Base-by-base conservation (phyloP, 1,139 yeast genomes). In the Debaryomyces subglobosus region DNA sequence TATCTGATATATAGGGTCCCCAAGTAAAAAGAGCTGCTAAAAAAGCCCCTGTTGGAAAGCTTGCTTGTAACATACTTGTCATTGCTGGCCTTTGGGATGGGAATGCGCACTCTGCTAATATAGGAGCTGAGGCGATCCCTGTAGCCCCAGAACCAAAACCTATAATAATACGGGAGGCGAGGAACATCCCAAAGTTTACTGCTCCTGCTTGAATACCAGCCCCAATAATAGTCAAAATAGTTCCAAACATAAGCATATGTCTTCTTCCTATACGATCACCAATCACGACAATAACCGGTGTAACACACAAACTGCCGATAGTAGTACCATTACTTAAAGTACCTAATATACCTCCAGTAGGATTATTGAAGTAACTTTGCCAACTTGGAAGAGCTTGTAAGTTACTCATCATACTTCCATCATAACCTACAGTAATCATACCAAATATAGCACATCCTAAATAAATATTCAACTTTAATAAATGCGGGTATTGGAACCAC, bases 191-290 rank as follows among this genome's bases (percentile, higher is more conserved):
- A 45, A 67, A 68, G 27, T 63, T 63, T 39, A 54, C 55, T 40
- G 77, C 66, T 49, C 64, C 55, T 9, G 71, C 67, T 54, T 76
- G 80, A 29, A 78, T 56, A 16, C 69, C 56, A 12, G 78, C 68
- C 40, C 81, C 82, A 25, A 72, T 45, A 38, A 76, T 47, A 4
- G 16, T 13, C 15, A 37, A 21, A 7, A n/a, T 21, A 21, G 9
- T 21, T 2, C 39, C 39, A 20, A 20, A 21, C 10, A 37, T 21
- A 37, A 37, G 20, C 20, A 18, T 18, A 4, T 18, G 20, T 18
- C 20, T 36, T 36, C 39, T 36, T 3, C 39, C 39, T 16, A 36
- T 16, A 3, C 27, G 10, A 36, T 36, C 39, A 20, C 25, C 15
- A 21, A 13, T 21, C 2, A 37, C 12, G 7, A n/a, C 25, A 21